A percentile compares a stretch with the other conserved stretches of the same genome.
Evolutionary conservation across 2,329 filamentous ascomycete species (phyloP).

Genomic region (Raffaelea arxii): DNA sequence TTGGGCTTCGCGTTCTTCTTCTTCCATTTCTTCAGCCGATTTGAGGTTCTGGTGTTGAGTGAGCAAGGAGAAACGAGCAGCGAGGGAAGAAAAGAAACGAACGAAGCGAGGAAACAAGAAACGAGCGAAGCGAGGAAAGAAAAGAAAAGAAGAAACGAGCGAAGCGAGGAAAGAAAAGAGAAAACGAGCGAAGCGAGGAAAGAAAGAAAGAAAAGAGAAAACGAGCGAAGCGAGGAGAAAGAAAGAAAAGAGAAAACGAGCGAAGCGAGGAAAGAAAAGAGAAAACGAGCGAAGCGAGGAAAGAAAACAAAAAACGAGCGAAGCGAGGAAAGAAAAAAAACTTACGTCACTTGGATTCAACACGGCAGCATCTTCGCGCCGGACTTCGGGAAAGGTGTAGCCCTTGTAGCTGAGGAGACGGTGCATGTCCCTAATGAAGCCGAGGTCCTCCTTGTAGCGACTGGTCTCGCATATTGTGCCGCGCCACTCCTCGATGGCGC

Average conservation of each 20-base stretch:
- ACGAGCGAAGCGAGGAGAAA: not conserved
- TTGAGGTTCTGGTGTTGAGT: constrained; percentile 72
- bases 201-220: not conserved
- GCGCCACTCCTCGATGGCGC: constrained; percentile 96
- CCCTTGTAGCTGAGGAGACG: constrained; percentile 91
- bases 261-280: not conserved
- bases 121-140: not conserved
- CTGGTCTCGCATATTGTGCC: constrained; percentile 97
- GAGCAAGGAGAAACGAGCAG: constrained; percentile 13
- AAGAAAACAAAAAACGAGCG: not conserved
- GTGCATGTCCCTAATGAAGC: constrained; percentile 97
- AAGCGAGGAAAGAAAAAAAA: constrained; percentile 14
- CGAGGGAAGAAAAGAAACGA: not conserved
- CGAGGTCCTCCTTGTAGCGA: constrained; percentile 92
- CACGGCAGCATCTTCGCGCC: constrained; percentile 89
- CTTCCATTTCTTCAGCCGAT: constrained; percentile 97
- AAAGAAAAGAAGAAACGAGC: not conserved
- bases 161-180: not conserved
- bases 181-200: not conserved
- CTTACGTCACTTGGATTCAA: constrained; percentile 92
- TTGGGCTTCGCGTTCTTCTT: constrained; percentile 88
- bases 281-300: too few relatives aligned
- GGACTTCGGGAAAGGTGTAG: constrained; percentile 87
- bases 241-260: constrained; percentile 14
- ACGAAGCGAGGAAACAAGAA: not conserved